A percentile compares a stretch with the other conserved stretches of the same genome.
phyloP scores from a whole-genome alignment of 2,329 filamentous ascomycete genomes.

The Apiospora saccharicola region DNA sequence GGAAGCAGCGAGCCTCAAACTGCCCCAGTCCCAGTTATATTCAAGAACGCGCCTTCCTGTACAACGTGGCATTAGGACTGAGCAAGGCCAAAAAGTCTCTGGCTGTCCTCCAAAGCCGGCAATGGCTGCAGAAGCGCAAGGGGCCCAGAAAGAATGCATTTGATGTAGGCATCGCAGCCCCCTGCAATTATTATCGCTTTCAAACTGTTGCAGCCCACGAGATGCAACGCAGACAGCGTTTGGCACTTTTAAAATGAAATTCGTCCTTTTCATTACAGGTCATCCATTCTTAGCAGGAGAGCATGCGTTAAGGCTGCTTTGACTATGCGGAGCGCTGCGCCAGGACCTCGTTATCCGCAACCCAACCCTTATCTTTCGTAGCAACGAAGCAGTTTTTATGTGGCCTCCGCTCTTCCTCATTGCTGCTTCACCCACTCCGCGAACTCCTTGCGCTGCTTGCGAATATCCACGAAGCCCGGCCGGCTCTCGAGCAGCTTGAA shows the following conservation, averaged over 20 bases:
- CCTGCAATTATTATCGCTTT: not conserved
- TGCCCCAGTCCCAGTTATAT: not conserved
- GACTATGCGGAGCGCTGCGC: slow-evolving; percentile 12
- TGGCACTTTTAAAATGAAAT: not conserved
- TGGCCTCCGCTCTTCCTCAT: slow-evolving; percentile 17
- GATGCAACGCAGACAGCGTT: not conserved
- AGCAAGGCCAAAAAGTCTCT: not conserved
- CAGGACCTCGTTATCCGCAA: not conserved
- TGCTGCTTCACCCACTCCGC: slow-evolving; percentile 70
- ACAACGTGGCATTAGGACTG: not conserved
- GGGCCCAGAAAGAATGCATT: no score
- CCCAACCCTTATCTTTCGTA: not conserved
- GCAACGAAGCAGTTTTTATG: not conserved
- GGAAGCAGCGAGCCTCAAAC: not conserved
- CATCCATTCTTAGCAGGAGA: not conserved
- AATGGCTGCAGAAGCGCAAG: not conserved
- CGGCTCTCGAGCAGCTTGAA: slow-evolving; percentile 81
- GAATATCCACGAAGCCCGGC: slow-evolving; percentile 86
- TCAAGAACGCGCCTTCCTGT: not conserved
- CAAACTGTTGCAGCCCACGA: not conserved
- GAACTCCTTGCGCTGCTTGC: slow-evolving; percentile 81
- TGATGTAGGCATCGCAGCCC: not conserved
- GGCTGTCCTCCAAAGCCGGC: not conserved
- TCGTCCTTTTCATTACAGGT: not conserved
- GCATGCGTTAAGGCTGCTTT: not conserved